Conservation (phyloP, 2,329 filamentous ascomycete genomes). For the Hymenoscyphus fructigenus region DNA sequence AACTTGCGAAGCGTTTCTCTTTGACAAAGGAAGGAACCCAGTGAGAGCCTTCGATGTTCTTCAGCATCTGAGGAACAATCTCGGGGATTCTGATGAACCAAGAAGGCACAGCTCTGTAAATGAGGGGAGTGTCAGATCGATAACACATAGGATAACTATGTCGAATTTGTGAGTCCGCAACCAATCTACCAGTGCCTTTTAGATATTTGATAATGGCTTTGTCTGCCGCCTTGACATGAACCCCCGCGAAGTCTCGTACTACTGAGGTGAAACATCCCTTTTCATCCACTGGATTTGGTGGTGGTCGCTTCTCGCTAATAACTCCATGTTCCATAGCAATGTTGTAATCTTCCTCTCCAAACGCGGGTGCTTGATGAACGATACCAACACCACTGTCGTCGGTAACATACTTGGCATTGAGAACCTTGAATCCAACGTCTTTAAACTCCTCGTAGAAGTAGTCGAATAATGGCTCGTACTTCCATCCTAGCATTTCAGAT, state of each 20-base stretch:
- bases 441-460: conserved; percentile 91
- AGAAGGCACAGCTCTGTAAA: conserved; percentile 86
- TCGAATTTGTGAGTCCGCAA: conserved; percentile 82
- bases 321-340: conserved; percentile 75
- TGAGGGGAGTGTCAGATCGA: conserved; percentile 91
- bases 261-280: conserved; percentile 75
- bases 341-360: conserved; percentile 94
- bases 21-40: conserved; percentile 93
- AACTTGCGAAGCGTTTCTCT: conserved; percentile 85
- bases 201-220: conserved; percentile 90
- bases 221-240: conserved; percentile 89
- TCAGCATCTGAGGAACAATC: conserved; percentile 83
- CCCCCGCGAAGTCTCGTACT: conserved; percentile 77
- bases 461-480: conserved; percentile 83
- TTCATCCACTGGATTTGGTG: conserved; percentile 91
- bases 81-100: conserved; percentile 92
- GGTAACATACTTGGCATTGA: conserved; percentile 84
- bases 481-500: conserved; percentile 76
- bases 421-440: conserved; percentile 75
- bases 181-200: conserved; percentile 71
- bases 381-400: conserved; percentile 89
- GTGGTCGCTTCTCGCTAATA: conserved; percentile 71
- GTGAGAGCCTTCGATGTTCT: conserved; percentile 83
- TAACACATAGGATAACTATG: conserved; percentile 95
- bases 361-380: conserved; percentile 90